These are phyloP conservation scores for Oryza nivara DNA, from an alignment of 176 grass and related monocot genomes.

Conservation along the genomic window DNA sequence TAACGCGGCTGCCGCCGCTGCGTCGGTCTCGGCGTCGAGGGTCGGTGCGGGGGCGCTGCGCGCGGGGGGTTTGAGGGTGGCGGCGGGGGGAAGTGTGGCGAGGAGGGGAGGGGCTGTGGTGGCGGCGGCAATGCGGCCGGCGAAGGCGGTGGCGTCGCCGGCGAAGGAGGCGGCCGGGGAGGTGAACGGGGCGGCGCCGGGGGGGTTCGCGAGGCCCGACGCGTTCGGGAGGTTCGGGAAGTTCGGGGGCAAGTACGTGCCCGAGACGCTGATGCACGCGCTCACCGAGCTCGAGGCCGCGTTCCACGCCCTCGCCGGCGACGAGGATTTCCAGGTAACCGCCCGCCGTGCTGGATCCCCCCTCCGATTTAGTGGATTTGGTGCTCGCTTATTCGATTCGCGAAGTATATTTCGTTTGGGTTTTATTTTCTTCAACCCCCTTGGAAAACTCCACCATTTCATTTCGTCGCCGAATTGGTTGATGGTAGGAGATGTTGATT, in stretches of 20 bases:
- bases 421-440: neutral
- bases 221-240: slow-evolving; percentile 74
- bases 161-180: neutral
- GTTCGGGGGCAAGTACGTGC: slow-evolving; percentile 98
- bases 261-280: slow-evolving; percentile 91
- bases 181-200: slow-evolving; percentile 22
- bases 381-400: neutral
- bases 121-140: slow-evolving; percentile 37
- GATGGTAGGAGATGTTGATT: neutral
- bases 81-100: too few relatives aligned
- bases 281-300: slow-evolving; percentile 84
- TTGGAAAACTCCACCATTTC: neutral
- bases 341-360: neutral
- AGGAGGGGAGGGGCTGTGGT: neutral
- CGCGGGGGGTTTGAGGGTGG: neutral
- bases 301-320: slow-evolving; percentile 67
- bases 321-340: slow-evolving; percentile 76
- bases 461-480: neutral
- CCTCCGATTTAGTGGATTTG: neutral
- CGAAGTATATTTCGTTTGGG: neutral
- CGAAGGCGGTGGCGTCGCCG: slow-evolving; percentile 43
- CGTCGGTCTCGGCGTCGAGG: neutral
- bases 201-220: slow-evolving; percentile 55
- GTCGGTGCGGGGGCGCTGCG: neutral
- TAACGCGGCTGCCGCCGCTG: neutral